These are phyloP conservation scores for Emmonsia crescens DNA, from an alignment of 2,329 filamentous ascomycete genomes.

Conservation along the genomic window DNA sequence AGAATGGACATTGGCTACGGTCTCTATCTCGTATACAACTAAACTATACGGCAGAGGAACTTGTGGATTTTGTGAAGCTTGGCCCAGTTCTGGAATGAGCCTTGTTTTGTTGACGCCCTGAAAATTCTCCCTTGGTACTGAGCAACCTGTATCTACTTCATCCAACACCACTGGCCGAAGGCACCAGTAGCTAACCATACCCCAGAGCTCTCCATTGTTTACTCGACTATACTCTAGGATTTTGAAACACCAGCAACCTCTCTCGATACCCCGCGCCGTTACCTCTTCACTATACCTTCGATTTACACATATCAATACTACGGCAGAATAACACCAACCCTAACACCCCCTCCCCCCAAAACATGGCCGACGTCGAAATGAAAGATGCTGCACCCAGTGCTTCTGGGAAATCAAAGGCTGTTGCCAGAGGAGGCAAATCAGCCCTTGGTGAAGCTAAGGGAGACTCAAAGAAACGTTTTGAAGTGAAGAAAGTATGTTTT, in stretches of 20 bases:
- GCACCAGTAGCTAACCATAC: neutral
- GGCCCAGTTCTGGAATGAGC: neutral
- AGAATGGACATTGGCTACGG: no score
- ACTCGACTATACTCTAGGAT: neutral
- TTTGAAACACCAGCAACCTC: neutral
- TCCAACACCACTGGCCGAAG: neutral
- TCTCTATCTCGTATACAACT: neutral
- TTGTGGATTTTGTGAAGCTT: neutral
- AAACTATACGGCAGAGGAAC: neutral
- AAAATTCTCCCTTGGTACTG: neutral
- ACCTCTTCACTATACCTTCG: neutral
- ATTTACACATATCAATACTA: no score
- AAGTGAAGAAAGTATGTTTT: slow-evolving; percentile 85
- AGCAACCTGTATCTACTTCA: neutral
- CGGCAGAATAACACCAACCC: neutral
- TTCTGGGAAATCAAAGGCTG: slow-evolving; percentile 44
- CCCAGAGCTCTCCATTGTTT: neutral
- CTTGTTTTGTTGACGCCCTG: neutral
- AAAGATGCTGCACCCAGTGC: slow-evolving; percentile 59
- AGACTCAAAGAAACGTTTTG: slow-evolving; percentile 86
- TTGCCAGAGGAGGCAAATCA: slow-evolving; percentile 46
- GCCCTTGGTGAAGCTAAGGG: slow-evolving; percentile 38
- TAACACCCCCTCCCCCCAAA: slow-evolving; percentile 1
- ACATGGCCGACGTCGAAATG: slow-evolving; percentile 98
- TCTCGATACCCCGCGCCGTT: neutral